Base-by-base conservation (phyloP, 2,329 filamentous ascomycete species). In the Ophiognomonia clavigignenti-juglandacearum region DNA sequence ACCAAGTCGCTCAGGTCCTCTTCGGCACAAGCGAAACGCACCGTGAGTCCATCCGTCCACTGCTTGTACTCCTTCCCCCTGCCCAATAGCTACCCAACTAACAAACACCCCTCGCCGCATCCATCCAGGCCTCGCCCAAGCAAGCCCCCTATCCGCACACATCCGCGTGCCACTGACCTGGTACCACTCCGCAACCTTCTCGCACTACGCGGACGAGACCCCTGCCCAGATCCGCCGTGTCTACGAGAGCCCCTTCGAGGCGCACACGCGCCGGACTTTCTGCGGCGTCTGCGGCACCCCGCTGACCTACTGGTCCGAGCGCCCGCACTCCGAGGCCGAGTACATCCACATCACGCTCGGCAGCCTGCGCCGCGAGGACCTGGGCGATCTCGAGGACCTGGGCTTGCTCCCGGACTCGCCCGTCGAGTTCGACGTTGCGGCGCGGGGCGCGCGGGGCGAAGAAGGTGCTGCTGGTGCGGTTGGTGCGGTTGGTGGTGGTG, bases 281-380 rank as follows among this genome's bases (percentile, higher is more conserved):
- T 96, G 91, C 67, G 91, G 91, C 20, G 95, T 86, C 69, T 96
- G 91, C 63, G 91, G 91, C 43, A 95, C 90, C 0, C 86, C 87
- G 11, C 71, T 96, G 45, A 85, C 85, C 0, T 88, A 85, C 57
- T 96, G 89, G 89, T 85, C 82, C 39, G 90, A 95, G 64, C 67
- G 79, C 20, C 85, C 86, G 0, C 69, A 66, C 1, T 73, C 73
- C 43, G 87, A 93, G 61, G 84, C 85, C 11, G 82, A 90, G 7
- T 92, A 79, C 61, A 89, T 96, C 68, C 83, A 82, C 50, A 71
- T 96, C 48, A 86, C 89, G 0, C 71, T 96, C n/a, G 88, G 88
- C 5, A 92, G 85, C 56, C 70, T 96, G 44, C 62, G 79, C 31
- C 75, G 77, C 6, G 80, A 87, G 46, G 87, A 93, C 59, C 70